Percentiles rank a stretch among this genome's conserved stretches.
These are phyloP conservation scores for Corinectria fuckeliana DNA, from an alignment of 2,329 filamentous ascomycete genomes.

Conservation along the genomic window DNA sequence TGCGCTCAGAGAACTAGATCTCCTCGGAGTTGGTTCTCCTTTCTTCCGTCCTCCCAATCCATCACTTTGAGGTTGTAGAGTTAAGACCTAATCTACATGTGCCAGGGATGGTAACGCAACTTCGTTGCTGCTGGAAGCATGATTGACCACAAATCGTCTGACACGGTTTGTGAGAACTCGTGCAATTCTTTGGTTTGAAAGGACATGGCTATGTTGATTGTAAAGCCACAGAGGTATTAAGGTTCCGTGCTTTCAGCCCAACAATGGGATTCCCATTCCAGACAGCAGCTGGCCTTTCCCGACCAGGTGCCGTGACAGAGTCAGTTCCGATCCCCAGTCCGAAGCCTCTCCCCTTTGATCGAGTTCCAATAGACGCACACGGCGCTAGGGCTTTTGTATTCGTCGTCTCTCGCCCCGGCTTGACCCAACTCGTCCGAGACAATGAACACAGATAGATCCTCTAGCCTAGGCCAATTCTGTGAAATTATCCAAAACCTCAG, in stretches of 20 bases:
- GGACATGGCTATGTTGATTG: neutral
- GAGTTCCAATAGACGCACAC: slow-evolving; percentile 1
- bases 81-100: neutral
- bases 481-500: neutral
- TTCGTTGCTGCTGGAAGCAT: too few relatives aligned
- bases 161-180: neutral
- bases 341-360: neutral
- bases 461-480: neutral
- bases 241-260: slow-evolving; percentile 13
- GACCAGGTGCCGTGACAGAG: neutral
- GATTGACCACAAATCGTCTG: neutral
- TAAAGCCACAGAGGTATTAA: neutral
- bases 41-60: neutral
- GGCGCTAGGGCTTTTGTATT: slow-evolving; percentile 10
- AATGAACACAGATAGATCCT: neutral
- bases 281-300: slow-evolving; percentile 10
- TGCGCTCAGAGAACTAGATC: neutral
- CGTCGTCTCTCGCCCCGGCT: slow-evolving; percentile 3
- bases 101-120: too few relatives aligned
- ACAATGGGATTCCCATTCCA: slow-evolving; percentile 22
- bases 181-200: neutral
- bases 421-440: slow-evolving; percentile 2
- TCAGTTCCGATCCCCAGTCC: neutral
- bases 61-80: neutral
- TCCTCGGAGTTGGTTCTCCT: neutral